Percentiles rank a stretch among this genome's conserved stretches.
phyloP scores from a whole-genome alignment of 306 rosid genomes.

The Cucumis sativus region Cucumber_9930_V3 NC_026655.2:7631501-7632000 shows the following conservation, averaged over 20 bases:
- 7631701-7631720: conserved; percentile 13
- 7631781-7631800: conserved; percentile 45
- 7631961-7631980: conserved; percentile 13
- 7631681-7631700: conserved; percentile 59
- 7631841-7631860: conserved; percentile 19
- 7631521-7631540: conserved; percentile 24
- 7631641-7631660: conserved; percentile 51
- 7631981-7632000: background rate
- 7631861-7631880: conserved; percentile 13
- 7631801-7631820: conserved; percentile 9
- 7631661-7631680: conserved; percentile 20
- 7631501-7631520: conserved; percentile 17
- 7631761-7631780: conserved; percentile 51
- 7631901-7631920: conserved; percentile 20
- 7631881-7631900: background rate
- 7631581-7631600: conserved; percentile 45
- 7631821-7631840: conserved; percentile 22
- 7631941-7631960: conserved; percentile 20
- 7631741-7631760: conserved; percentile 58
- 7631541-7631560: conserved; percentile 31
- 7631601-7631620: conserved; percentile 19
- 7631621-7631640: conserved; percentile 43
- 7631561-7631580: conserved; percentile 26
- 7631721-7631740: conserved; percentile 9
- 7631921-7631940: conserved; percentile 23